Evolutionary conservation across 768 basidiomycete species (phyloP).

Genomic region (Naganishia onofrii): DNA sequence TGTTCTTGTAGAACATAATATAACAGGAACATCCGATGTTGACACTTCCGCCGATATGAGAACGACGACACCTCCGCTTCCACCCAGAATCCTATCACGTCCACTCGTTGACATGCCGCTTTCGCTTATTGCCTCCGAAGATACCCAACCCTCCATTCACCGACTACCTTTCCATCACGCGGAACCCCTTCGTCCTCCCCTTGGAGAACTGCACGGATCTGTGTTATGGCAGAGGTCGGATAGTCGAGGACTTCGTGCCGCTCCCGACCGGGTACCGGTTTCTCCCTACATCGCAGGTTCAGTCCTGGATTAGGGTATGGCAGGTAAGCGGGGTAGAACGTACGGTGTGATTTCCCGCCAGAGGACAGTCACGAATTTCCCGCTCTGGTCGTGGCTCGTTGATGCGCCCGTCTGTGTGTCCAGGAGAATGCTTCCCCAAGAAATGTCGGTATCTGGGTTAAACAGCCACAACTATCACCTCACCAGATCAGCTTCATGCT

Average conservation of each 20-base stretch:
- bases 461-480: constrained; percentile 17
- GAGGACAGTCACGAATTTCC: constrained; percentile 4
- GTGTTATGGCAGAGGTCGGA: neutral
- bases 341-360: constrained; percentile 8
- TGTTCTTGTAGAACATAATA: no score
- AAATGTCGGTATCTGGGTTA: constrained; percentile 13
- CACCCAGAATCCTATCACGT: no score
- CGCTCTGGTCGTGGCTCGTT: neutral
- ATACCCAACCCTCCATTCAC: constrained; percentile 11
- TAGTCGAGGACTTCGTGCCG: constrained; percentile 6
- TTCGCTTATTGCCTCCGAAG: neutral
- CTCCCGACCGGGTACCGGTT: neutral
- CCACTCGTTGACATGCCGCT: neutral
- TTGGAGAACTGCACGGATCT: neutral
- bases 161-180: constrained; percentile 1
- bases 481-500: no score
- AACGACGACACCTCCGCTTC: no score
- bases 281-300: neutral
- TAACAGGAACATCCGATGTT: no score
- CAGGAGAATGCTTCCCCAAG: neutral
- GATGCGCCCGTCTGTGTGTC: neutral
- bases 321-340: neutral
- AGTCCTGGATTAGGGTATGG: neutral
- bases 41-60: no score
- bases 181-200: constrained; percentile 5